Base-by-base conservation (phyloP, 2,329 filamentous ascomycete genomes). In the Drechslerella dactyloides region DNA sequence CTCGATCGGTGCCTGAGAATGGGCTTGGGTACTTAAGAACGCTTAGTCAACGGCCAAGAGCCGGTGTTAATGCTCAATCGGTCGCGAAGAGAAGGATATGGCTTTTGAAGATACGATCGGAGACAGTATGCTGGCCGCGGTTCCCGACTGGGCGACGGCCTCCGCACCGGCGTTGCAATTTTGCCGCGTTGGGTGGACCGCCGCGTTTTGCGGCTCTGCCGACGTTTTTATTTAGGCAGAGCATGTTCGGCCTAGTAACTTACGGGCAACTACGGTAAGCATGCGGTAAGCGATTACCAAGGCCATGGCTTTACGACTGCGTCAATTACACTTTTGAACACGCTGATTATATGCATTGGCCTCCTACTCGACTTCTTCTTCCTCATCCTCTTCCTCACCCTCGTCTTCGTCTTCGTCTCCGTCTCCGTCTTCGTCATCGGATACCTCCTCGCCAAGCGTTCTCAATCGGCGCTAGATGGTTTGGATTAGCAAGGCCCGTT, bases 351-450 rank as follows among this genome's bases (percentile, higher is more conserved):
- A 4, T 33, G 8, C 4, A 8, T 33, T 4, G 3, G 8, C 27
- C 4, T 8, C 3, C 8, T 33, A 33, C 27, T 33, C 27, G 4
- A 4, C 3, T 8, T 60, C 56, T 24, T 21, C 42, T 8, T 51
- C 58, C 11, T 62, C 59, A 1, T 24, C 59, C n/a, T 55, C 21
- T n/a, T 62, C 50, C 2, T 54, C n/a, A 24, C 54, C 58, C 19
- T 52, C 48, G 2, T 59, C 66, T 0, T 85, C 84, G 0, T 84
- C 84, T 17, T 59, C 65, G 0, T 84, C 84, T 0, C 84, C 85
- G 0, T 85, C 85, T 0, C 87, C 88, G 17, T 88, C 88, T 74
- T 92, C 90, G n/a, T 82, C 89, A 74, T 93, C 90, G 1, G 90
- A 92, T 8, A 93, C 86, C 70, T 83, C 82, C 77, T 90, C 85